Evolutionary conservation across 352 stramenopile species (phyloP), one percentile per base, ranked within the genome.

Genomic region (Phytophthora crassamura): DNA sequence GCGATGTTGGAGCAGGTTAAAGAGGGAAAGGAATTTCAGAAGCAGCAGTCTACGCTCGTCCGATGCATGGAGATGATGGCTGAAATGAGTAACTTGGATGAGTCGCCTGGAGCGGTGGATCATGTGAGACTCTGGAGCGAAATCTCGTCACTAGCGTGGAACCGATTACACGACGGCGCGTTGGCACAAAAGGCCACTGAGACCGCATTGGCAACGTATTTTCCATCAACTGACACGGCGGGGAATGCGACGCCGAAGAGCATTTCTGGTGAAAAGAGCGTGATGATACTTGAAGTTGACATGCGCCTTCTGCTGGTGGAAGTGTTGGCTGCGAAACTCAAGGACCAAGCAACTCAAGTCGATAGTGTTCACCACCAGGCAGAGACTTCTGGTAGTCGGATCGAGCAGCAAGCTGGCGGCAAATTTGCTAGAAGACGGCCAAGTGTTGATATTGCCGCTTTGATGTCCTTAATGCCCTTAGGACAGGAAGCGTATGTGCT

Each of bases 1-100:
- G 59, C 77, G 0, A 66, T 92, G 30, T 34, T 97, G 5, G 90
- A 96, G 50, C 86, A 95, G 43, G 62, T 90, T 5, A 85, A 86
- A 58, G 88, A 93, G 8, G 68, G 56, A 15, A 89, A 88, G 30
- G 85, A 95, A 28, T 42, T 20, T 2, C 55, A 69, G 0, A 74
- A 78, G 18, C 70, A 78, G 20, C 40, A 48, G 34, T 50, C 45
- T 14, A 67, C 56, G 12, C 34, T 85, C 12, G 42, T 54, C 16
- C 62, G 63, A 0, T 72, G 72, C 25, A 41, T 82, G 33, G 59
- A 66, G 32, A 18, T 58, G 38, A 69, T 77, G 62, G 55, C 34
- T 5, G 43, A 61, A 25, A 49, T 65, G 1, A 63, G 43, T 49
- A 54, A 36, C n/a, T n/a, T 18, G 20, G 33, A 43, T 2, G 46